Evolutionary conservation across 345 rosid species (phyloP), one percentile per base, ranked within the genome.

Genomic region (Hirschfeldia incana): DNA sequence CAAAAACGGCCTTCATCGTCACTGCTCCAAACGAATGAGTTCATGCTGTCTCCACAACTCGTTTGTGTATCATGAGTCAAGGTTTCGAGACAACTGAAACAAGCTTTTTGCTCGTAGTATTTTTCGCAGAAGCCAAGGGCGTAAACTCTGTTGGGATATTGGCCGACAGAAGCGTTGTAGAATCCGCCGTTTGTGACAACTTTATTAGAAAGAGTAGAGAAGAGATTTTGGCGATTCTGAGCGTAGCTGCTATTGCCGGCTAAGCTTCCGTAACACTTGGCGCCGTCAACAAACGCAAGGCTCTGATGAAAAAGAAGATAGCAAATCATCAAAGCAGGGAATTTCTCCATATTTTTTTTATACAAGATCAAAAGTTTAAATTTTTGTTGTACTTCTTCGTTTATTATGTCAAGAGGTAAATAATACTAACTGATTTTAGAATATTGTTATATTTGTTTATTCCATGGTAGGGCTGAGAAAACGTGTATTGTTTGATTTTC

Each of bases 151-250:
- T 70, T 69, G 15, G 46, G 63, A 53, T 2, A 16, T 0, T 46
- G 2, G 39, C 72, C 72, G 15, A 49, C 28, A 1, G 72, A 69
- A 69, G 60, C 42, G 61, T 70, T 70, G 74, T 53, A 53, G 64
- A 70, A 53, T 53, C 74, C 74, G 3, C 64, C 64, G 10, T 70
- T 53, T 0, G 44, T 0, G 2, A 55, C 8, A 7, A 70, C 64
- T 9, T 70, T 32, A 16, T 16, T 2, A 70, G 63, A 11, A 33
- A 70, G 74, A 32, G 10, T 53, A 33, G 46, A 32, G 30, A 53
- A 69, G 60, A 68, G 37, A 5, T 12, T 4, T 0, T 1, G 11
- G 4, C 81, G 81, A 7, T 77, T 77, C 17, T 70, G 57, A 70
- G 6, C 15, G 21, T 26, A 77, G 58, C 10, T 70, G 13, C 70